Evolutionary conservation across 768 basidiomycete species (phyloP).

Genomic region (Kwoniella sp.): DNA sequence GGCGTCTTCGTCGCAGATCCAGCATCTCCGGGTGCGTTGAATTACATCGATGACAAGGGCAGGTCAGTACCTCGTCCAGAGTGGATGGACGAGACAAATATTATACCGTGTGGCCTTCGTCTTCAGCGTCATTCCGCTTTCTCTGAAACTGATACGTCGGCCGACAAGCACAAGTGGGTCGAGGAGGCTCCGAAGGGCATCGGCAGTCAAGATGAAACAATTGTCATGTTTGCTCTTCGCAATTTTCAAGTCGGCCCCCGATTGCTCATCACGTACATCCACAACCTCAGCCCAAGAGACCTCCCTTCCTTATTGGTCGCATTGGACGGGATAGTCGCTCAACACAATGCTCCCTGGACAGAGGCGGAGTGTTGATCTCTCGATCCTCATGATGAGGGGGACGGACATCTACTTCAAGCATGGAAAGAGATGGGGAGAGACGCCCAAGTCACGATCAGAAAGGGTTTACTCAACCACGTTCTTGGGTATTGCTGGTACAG

Average conservation of each 20-base stretch:
- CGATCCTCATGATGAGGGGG: neutral
- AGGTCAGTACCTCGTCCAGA: neutral
- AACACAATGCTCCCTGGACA: neutral
- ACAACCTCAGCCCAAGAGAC: constrained; percentile 1
- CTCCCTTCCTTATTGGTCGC: neutral
- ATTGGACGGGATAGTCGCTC: neutral
- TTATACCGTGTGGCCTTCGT: neutral
- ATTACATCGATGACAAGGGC: no score
- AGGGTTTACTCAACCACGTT: neutral
- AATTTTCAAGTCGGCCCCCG: neutral
- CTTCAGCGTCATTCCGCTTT: no score
- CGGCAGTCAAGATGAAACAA: neutral
- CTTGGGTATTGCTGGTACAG: constrained; percentile 3
- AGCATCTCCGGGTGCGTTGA: no score
- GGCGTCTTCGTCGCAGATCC: no score
- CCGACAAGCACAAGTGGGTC: no score
- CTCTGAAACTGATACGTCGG: no score
- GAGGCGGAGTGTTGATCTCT: constrained; percentile 8
- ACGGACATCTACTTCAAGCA: neutral
- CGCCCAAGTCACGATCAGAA: neutral
- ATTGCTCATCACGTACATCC: constrained; percentile 11
- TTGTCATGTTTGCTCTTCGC: constrained; percentile 9
- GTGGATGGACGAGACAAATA: neutral
- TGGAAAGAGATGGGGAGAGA: neutral
- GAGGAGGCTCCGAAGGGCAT: neutral